Base-by-base conservation (phyloP, 306 rosid species). In the Lagenaria siceraria region DNA sequence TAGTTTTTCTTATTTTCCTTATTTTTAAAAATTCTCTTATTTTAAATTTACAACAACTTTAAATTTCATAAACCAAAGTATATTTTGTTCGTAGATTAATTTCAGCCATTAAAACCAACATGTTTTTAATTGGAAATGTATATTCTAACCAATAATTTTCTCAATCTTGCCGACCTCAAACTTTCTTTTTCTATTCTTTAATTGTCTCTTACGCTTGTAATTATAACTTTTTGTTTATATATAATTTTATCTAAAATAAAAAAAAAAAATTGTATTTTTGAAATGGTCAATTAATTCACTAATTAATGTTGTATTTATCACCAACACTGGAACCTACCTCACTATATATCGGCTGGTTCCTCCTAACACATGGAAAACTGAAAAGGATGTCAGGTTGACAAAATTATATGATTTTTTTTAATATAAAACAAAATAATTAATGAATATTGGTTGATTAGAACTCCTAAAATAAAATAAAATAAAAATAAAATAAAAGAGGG, bases 231-330 rank as follows among this genome's bases (percentile, higher is more conserved):
- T 64, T 35, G 8, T 18, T 46, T 12, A 12, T 46, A 2, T 40
- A 33, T 33, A 33, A 33, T 46, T 46, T 12, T 46, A 46, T 46
- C 52, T 46, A 12, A 9, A 42, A 29, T 2, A 29, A 33, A 36
- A 42, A 29, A 29, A 29, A 33, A 36, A 14, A 14, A 49, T 49
- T 51, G 3, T 51, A 10, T 4, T 14, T 43, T 48, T 71, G 76
- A 71, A 71, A 71, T 71, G 24, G 76, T 71, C 76, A 46, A 48
- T 71, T 25, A 43, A 42, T 69, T 69, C 8, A 71, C 14, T 48
- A 13, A 25, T 71, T 71, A 71, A 48, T 71, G 59, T 48, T 71
- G 76, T 71, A 9, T 71, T 71, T 71, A 71, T 71, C 76, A 24
- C 55, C 76, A 71, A 42, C 54, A 21, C 15, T 42, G 19, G n/a